Evolutionary conservation across 305 asterid species (phyloP).

Genomic region (Plantago coronopus): DNA sequence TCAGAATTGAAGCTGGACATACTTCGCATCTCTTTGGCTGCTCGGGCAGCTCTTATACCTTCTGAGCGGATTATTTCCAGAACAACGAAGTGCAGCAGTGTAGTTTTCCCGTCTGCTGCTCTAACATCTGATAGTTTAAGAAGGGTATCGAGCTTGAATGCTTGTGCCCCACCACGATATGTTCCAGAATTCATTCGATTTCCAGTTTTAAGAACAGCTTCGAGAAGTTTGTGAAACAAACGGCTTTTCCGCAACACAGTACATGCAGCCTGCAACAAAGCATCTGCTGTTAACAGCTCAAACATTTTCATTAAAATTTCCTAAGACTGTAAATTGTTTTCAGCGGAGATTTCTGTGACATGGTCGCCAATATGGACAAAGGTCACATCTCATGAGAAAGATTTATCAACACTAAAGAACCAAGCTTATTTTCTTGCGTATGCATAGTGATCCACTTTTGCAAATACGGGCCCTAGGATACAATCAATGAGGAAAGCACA

Average conservation of each 20-base stretch:
- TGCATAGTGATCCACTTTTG: too few relatives aligned
- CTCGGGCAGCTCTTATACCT: conserved; percentile 72
- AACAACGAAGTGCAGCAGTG: conserved; percentile 78
- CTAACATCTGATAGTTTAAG: conserved; percentile 76
- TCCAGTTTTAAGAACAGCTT: conserved; percentile 92
- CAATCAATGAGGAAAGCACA: too few relatives aligned
- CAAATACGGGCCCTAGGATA: too few relatives aligned
- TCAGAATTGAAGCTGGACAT: conserved; percentile 65
- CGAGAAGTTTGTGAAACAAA: conserved; percentile 82
- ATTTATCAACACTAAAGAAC: too few relatives aligned
- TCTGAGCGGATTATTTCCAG: conserved; percentile 88
- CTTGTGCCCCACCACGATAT: conserved; percentile 87
- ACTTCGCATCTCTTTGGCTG: conserved; percentile 49
- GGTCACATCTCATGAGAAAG: too few relatives aligned
- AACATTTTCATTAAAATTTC: too few relatives aligned
- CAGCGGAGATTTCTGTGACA: too few relatives aligned
- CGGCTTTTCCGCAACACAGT: conserved; percentile 65
- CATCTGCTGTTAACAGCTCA: too few relatives aligned
- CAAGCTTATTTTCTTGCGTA: too few relatives aligned
- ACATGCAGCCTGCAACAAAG: conserved; percentile 68
- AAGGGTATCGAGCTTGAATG: conserved; percentile 90
- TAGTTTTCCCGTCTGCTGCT: conserved; percentile 87
- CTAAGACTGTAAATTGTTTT: too few relatives aligned
- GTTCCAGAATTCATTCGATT: conserved; percentile 94
- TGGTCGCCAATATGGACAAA: too few relatives aligned